Base-by-base conservation (phyloP, 2,329 filamentous ascomycete genomes). In the Penicillium rolfsii region DNA sequence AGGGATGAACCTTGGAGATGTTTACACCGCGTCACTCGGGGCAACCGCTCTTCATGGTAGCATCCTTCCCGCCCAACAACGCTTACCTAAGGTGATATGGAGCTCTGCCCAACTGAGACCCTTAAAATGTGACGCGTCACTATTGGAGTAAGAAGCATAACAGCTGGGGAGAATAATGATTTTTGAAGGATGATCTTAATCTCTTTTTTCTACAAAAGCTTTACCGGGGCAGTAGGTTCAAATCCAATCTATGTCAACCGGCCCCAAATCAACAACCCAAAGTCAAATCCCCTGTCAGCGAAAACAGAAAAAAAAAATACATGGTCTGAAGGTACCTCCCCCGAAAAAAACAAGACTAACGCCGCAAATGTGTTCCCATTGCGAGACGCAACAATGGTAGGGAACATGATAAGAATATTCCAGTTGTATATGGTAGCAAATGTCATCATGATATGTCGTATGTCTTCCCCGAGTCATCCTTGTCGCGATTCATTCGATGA, bases 1-100 rank as follows among this genome's bases (percentile, higher is more conserved):
- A 67, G 59, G 63, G 66, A 64, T 58, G 45, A 46, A 26, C 43
- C 50, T 54, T 43, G 40, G 30, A 55, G 52, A 55, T 69, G 67
- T 70, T 70, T 70, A 70, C 55, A 38, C 53, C 55, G 65, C 63
- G 67, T 70, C 61, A 62, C 66, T 68, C 65, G 61, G 67, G 67
- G 67, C 66, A 70, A 70, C 66, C 12, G 52, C 36, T 16, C 48
- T 43, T 43, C 56, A 64, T 49, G 30, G 30, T 33, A 11, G 54
- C 40, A 56, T 30, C n/a, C n/a, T 9, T n/a, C 36, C 26, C 14
- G 14, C 53, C 54, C 55, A 52, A 52, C 14, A 22, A 24, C 22
- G 46, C 33, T 63, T 64, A 67, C 50, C 56, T 64, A 61, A 66
- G 38, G 58, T 40, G 16, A 24, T 40, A 45, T 36, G 41, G 26